Evolutionary conservation across 352 stramenopile genomes (phyloP), one percentile per base, ranked within the genome.

Genomic region (Hyphochytrium catenoides): DNA sequence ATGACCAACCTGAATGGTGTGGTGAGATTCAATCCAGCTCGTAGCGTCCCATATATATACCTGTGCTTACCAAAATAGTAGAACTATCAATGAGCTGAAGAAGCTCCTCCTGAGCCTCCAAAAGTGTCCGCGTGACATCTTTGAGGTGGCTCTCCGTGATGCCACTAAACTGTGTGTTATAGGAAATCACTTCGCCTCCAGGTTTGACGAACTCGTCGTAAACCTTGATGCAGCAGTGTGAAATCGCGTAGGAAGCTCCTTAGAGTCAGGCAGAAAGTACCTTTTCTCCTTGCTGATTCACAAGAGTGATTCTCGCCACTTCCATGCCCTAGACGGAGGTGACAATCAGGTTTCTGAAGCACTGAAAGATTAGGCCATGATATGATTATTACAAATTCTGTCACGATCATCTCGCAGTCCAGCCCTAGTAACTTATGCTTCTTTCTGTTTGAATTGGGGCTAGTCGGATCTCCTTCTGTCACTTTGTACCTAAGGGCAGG

Each of bases 371-470:
- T n/a, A n/a, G n/a, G n/a, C n/a, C n/a, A n/a, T n/a, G n/a, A n/a
- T n/a, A n/a, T n/a, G n/a, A n/a, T n/a, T n/a, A n/a, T n/a, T n/a
- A n/a, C n/a, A 20, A 81, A 48, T 30, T 74, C 69, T 1, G 72
- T 87, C 47, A 83, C 63, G 34, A 70, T 82, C 72, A 87, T 87
- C 39, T 87, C 72, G 44, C 72, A 87, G 36, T 87, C 72, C 27
- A 87, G 31, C n/a, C 65, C 71, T 36, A 71, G 67, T 26, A 79
- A 54, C 21, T 55, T 51, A n/a, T 1, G 39, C 20, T 61, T 47
- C 37, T 4, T 54, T 39, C 15, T 48, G 31, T 1, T 19, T 12
- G 9, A 31, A 11, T 12, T 30, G 33, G 2, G 22, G n/a, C 28
- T 31, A n/a, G n/a, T n/a, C n/a, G n/a, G n/a, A n/a, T n/a, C n/a